Conservation (phyloP, 192 early-diverging fungal species). For the Coemansia sp. region DNA sequence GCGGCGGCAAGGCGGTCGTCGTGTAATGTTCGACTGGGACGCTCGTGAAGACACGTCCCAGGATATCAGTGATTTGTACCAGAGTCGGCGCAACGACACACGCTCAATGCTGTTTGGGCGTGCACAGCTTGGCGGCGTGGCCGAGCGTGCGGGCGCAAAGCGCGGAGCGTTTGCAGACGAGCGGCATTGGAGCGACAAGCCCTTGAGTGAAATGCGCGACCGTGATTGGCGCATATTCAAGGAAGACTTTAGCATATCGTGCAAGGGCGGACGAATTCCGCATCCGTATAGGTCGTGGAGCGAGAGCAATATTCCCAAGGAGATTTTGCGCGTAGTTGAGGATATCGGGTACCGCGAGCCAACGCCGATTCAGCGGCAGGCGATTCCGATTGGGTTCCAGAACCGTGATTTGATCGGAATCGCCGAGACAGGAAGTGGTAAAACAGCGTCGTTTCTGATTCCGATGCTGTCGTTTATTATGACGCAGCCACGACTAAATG, state of each 20-base stretch:
- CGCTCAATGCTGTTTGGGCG: slow-evolving; percentile 75
- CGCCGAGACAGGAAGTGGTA: slow-evolving; percentile 91
- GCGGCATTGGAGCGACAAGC: slow-evolving; percentile 94
- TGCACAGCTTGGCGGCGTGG: slow-evolving; percentile 33
- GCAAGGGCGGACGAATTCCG: slow-evolving; percentile 90
- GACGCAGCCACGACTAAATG: slow-evolving; percentile 72
- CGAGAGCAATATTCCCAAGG: slow-evolving; percentile 72
- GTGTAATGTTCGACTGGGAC: slow-evolving; percentile 98
- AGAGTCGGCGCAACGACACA: slow-evolving; percentile 48
- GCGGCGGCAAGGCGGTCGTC: slow-evolving; percentile 76
- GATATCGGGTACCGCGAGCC: slow-evolving; percentile 90
- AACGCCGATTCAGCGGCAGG: slow-evolving; percentile 96
- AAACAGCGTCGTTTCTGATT: slow-evolving; percentile 94
- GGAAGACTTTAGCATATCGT: slow-evolving; percentile 95
- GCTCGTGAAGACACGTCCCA: slow-evolving; percentile 92
- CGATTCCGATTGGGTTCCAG: slow-evolving; percentile 92
- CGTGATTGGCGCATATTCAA: slow-evolving; percentile 99
- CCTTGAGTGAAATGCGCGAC: slow-evolving; percentile 86
- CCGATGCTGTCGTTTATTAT: slow-evolving; percentile 92
- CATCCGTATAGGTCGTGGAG: slow-evolving; percentile 85
- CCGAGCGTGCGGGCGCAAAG: not conserved
- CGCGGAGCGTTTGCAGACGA: slow-evolving; percentile 67
- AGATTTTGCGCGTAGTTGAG: slow-evolving; percentile 73
- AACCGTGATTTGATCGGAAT: slow-evolving; percentile 87
- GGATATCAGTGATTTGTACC: slow-evolving; percentile 90